Evolutionary conservation across 306 rosid species (phyloP).

Genomic region (Rosa multiflora): DNA sequence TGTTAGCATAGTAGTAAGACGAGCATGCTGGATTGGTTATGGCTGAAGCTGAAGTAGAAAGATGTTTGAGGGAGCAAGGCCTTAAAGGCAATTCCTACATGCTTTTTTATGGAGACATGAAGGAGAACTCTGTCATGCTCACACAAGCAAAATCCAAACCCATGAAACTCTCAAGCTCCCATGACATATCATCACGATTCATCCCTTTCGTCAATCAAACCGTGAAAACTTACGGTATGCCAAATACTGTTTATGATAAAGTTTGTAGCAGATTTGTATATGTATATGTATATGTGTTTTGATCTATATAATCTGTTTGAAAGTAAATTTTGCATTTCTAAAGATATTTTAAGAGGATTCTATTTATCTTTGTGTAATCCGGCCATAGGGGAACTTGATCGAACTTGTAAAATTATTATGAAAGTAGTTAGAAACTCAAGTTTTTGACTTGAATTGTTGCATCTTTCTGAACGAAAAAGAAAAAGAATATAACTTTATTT

Average conservation of each 20-base stretch:
- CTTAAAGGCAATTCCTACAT: conserved; percentile 33
- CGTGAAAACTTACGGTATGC: conserved; percentile 22
- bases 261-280: neutral
- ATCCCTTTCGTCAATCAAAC: neutral
- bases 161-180: conserved; percentile 24
- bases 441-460: no score
- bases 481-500: neutral
- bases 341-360: no score
- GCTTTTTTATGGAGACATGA: conserved; percentile 34
- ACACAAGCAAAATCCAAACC: conserved; percentile 32
- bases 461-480: no score
- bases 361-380: no score
- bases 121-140: conserved; percentile 6
- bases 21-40: conserved; percentile 31
- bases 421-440: no score
- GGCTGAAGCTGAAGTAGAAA: conserved; percentile 34
- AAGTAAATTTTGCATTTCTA: neutral
- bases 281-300: neutral
- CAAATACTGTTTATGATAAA: neutral
- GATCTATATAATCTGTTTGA: neutral
- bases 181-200: conserved; percentile 20
- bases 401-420: no score
- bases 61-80: conserved; percentile 33
- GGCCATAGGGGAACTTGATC: neutral
- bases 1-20: neutral